phyloP scores from a whole-genome alignment of 2,329 filamentous ascomycete genomes.

The Raffaelea arxii region DNA sequence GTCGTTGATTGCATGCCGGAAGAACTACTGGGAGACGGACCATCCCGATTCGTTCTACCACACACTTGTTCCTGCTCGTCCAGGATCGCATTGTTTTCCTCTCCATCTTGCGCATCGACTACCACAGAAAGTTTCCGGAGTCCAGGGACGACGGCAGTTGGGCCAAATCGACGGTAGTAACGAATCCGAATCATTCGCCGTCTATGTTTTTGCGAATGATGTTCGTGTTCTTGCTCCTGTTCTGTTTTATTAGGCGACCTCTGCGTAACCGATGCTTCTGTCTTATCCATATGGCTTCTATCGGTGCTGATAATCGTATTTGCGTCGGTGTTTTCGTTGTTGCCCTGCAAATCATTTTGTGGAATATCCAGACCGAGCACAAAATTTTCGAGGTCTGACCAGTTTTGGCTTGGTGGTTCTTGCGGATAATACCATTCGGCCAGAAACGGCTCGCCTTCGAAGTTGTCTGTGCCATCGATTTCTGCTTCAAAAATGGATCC shows the following conservation, averaged over 20 bases:
- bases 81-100: not conserved
- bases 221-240: no score
- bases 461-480: not conserved
- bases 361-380: not conserved
- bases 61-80: no score
- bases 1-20: not conserved
- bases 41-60: not conserved
- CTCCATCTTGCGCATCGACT: not conserved
- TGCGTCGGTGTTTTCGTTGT: not conserved
- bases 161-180: not conserved
- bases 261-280: no score
- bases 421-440: not conserved
- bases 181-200: not conserved
- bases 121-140: not conserved
- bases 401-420: not conserved
- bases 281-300: no score
- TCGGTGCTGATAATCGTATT: no score
- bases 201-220: not conserved
- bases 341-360: not conserved
- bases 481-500: not conserved
- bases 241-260: no score
- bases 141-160: not conserved
- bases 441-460: not conserved
- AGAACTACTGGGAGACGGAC: not conserved
- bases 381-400: not conserved